These are phyloP conservation scores for Naegleria fowleri DNA, from an alignment of 208 protist genomes.

Conservation along the genomic window DNA sequence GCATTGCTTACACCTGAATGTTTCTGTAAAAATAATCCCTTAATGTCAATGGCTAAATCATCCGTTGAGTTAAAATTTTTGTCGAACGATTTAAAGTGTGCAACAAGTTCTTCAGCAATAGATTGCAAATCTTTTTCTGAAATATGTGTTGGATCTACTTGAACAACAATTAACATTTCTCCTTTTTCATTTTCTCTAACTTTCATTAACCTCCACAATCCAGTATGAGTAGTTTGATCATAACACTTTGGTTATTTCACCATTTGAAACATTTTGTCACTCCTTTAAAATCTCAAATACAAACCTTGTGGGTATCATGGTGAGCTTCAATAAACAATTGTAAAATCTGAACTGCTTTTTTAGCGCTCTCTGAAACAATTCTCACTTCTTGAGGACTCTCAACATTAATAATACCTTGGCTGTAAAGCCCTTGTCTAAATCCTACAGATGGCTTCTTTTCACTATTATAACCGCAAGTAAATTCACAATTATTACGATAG, in stretches of 20 bases:
- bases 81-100: neutral
- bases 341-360: slow-evolving; percentile 54
- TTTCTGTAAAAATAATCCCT: slow-evolving; percentile 6
- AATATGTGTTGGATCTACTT: slow-evolving; percentile 39
- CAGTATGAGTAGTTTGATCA: slow-evolving; percentile 62
- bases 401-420: slow-evolving; percentile 40
- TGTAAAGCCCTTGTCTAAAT: slow-evolving; percentile 58
- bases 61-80: neutral
- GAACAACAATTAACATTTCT: slow-evolving; percentile 39
- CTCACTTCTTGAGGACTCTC: neutral
- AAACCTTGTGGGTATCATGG: slow-evolving; percentile 28
- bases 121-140: slow-evolving; percentile 12
- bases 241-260: slow-evolving; percentile 54
- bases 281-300: neutral
- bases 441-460: slow-evolving; percentile 37
- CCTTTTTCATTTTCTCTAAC: slow-evolving; percentile 57
- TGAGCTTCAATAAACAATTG: slow-evolving; percentile 42
- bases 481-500: slow-evolving; percentile 83
- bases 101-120: neutral
- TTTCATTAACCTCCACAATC: slow-evolving; percentile 80
- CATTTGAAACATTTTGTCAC: neutral
- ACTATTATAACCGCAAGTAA: slow-evolving; percentile 67
- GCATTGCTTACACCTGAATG: slow-evolving; percentile 21
- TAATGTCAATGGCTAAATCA: slow-evolving; percentile 4
- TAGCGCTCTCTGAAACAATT: slow-evolving; percentile 46